Conservation (phyloP, 2,329 filamentous ascomycete genomes). For the Beauveria brongniartii region DNA sequence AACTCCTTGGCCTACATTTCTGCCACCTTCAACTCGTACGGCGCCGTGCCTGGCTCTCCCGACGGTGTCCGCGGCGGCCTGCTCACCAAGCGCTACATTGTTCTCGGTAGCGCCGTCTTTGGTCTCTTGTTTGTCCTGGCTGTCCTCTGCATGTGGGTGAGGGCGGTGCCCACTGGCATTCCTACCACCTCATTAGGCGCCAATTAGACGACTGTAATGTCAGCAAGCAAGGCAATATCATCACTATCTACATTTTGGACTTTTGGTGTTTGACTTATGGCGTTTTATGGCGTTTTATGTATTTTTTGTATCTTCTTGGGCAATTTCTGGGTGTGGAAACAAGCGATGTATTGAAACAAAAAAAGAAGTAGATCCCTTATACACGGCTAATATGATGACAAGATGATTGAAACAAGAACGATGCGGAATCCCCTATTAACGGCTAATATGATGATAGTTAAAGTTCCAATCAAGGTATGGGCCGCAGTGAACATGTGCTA, state of each 20-base stretch:
- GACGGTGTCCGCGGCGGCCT: conserved; percentile 13
- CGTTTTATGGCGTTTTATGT: not conserved
- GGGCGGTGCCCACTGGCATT: not conserved
- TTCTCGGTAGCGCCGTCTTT: conserved; percentile 19
- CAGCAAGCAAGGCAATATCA: not conserved
- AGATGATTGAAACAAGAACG: not conserved
- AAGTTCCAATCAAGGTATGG: not conserved
- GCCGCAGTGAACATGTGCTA: not conserved
- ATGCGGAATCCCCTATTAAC: no score
- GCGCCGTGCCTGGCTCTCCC: conserved; percentile 10
- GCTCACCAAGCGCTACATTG: conserved; percentile 14
- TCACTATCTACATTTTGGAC: not conserved
- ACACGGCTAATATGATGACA: conserved; percentile 2
- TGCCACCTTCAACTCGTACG: conserved; percentile 16
- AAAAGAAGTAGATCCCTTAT: not conserved
- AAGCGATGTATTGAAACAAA: conserved; percentile 5
- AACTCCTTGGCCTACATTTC: conserved; percentile 19
- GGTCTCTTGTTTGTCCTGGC: conserved; percentile 20
- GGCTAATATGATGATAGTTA: not conserved
- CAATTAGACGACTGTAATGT: not conserved
- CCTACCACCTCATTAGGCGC: not conserved
- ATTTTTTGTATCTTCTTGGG: not conserved
- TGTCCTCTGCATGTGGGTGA: conserved; percentile 7
- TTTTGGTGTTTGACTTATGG: not conserved
- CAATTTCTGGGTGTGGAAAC: conserved; percentile 8